Conservation (phyloP, 73 alveolate genomes). For the Durusdinium trenchii region DNA sequence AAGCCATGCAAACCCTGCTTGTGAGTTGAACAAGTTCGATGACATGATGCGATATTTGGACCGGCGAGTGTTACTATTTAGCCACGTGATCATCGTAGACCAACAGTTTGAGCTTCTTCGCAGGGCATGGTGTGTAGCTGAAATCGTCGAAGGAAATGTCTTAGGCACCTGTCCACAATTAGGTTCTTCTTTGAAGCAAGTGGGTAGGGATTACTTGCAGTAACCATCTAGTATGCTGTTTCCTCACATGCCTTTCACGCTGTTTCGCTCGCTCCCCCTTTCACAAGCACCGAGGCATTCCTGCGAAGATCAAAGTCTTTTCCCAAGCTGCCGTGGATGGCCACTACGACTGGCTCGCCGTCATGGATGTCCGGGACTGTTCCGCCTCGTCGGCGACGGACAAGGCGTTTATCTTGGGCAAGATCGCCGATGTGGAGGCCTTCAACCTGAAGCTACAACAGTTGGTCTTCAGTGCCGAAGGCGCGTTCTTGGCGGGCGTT, state of each 20-base stretch:
- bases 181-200: too few species aligned
- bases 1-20: slow-evolving; percentile 37
- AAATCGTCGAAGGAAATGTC: slow-evolving; percentile 63
- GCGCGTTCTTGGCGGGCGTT: too few species aligned
- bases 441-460: slow-evolving; percentile 40
- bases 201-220: too few species aligned
- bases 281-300: too few species aligned
- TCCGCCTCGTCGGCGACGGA: slow-evolving; percentile 39
- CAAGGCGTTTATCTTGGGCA: slow-evolving; percentile 25
- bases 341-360: slow-evolving; percentile 51
- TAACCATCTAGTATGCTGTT: too few species aligned
- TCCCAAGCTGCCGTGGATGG: slow-evolving; percentile 70
- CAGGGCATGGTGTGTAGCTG: slow-evolving; percentile 87
- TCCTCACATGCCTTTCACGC: too few species aligned
- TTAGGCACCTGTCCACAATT: too few species aligned
- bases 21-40: slow-evolving; percentile 68
- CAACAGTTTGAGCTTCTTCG: neutral
- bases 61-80: too few species aligned
- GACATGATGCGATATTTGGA: too few species aligned
- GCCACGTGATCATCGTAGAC: too few species aligned
- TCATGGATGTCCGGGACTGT: slow-evolving; percentile 67
- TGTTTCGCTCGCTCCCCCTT: too few species aligned
- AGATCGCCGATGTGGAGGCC: slow-evolving; percentile 67
- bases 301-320: slow-evolving; percentile 47
- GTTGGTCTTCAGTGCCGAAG: too few species aligned